Evolutionary conservation across 306 rosid genomes (phyloP), one percentile per base, ranked within the genome.

Genomic region (Quercus parvula): DNA sequence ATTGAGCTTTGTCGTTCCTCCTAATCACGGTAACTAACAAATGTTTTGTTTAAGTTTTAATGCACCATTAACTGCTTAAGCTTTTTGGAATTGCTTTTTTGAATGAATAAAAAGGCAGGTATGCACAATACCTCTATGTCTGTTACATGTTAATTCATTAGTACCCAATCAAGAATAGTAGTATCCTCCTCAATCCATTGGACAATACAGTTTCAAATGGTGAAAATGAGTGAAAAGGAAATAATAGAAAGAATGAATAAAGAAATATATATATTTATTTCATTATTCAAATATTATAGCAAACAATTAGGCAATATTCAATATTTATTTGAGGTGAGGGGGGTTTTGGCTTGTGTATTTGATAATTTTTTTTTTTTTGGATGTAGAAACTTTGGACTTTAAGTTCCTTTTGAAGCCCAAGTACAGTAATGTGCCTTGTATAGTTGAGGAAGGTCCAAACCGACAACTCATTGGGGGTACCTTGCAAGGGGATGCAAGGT

Each of bases 1-100:
- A 78, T 85, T 95, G 85, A 91, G 99, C 84, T 95, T 95, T 80
- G 99, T 95, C 73, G 97, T 95, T 88, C 96, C 99, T 67, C 93
- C 99, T 55, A 93, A 95, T 89, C 99, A 95, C 35, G 99, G 99
- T 95, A 90, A 77, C 17, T 95, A 90, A 77, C 17, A 22, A 22
- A 62, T 58, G 51, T 17, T 25, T 25, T 63, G 70, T 2, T 28
- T 28, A 15, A 28, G 70, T 31, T 31, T 14, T 6, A 64, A 28
- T 64, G 20, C 46, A 2, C 28, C 66, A 24, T 18, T 27, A 24
- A 24, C 24, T 24, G 24, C 24, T 24, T 24, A 24, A 24, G 24
- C 24, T 24, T 24, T 24, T 24, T 24, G 24, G 24, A 24, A 24
- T 12, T n/a, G 52, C 72, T 35, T 35, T 33, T 35, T 24, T 13